Evolutionary conservation across 768 basidiomycete genomes (phyloP).

Genomic region (Peribolospora kevripleyi): DNA sequence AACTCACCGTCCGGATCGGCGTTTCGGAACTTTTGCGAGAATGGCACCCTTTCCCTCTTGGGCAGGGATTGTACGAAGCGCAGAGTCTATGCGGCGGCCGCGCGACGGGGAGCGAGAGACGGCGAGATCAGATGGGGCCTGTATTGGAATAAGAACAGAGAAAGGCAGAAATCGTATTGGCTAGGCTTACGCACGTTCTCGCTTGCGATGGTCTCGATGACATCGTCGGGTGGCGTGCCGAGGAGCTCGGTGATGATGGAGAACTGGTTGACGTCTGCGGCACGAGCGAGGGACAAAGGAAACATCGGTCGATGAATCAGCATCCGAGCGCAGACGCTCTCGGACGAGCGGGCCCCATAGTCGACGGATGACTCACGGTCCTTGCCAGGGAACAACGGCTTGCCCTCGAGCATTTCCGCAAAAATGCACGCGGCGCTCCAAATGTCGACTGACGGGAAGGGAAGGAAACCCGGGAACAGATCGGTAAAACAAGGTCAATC

Average conservation of each 20-base stretch:
- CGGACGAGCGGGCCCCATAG: neutral
- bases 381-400: slow-evolving; percentile 95
- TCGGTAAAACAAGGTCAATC: too few relatives aligned
- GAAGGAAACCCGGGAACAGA: neutral
- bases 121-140: neutral
- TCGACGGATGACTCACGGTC: slow-evolving; percentile 48
- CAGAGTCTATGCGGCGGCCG: slow-evolving; percentile 39
- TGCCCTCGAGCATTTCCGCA: slow-evolving; percentile 97
- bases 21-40: slow-evolving; percentile 73
- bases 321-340: neutral
- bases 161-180: neutral
- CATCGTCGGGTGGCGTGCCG: slow-evolving; percentile 97
- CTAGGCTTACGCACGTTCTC: slow-evolving; percentile 48
- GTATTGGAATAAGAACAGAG: neutral
- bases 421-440: slow-evolving; percentile 99
- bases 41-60: slow-evolving; percentile 84
- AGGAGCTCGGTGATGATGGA: slow-evolving; percentile 96
- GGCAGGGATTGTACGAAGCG: slow-evolving; percentile 96
- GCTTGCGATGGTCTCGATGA: slow-evolving; percentile 92
- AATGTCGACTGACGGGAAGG: slow-evolving; percentile 43
- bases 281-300: neutral
- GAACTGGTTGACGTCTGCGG: slow-evolving; percentile 89
- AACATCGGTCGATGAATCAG: neutral
- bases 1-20: slow-evolving; percentile 58
- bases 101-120: too few relatives aligned